Percentiles rank a stretch among this genome's conserved stretches.
Conservation (phyloP, 179 eudicot species). For the Carnegiea gigantea region DNA sequence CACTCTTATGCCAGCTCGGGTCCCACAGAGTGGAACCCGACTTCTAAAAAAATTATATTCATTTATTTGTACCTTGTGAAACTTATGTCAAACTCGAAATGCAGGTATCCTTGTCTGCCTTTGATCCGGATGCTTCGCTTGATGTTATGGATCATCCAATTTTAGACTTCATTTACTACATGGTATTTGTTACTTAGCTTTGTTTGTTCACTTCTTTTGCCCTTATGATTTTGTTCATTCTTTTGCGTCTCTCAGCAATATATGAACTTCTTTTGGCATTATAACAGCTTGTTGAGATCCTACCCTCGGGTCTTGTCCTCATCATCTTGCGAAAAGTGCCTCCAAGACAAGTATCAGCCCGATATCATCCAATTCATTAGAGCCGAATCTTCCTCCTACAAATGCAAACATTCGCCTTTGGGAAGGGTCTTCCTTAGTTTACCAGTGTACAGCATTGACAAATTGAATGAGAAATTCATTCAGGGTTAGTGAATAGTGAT, state of each 20-base stretch:
- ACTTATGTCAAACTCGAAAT: neutral
- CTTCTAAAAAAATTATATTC: too few relatives aligned
- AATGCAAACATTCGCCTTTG: neutral
- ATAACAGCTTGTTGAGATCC: conserved; percentile 82
- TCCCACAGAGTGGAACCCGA: too few relatives aligned
- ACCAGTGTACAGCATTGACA: neutral
- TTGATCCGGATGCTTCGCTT: conserved; percentile 73
- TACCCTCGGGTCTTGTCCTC: conserved; percentile 91
- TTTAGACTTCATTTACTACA: conserved; percentile 71
- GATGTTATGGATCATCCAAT: conserved; percentile 85
- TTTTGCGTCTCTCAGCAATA: neutral
- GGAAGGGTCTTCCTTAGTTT: neutral
- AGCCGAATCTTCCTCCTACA: neutral
- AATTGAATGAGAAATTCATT: neutral
- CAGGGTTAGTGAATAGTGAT: neutral
- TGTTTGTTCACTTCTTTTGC: neutral
- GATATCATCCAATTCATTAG: conserved; percentile 76
- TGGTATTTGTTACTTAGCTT: conserved; percentile 42
- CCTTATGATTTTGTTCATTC: neutral
- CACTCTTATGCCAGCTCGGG: neutral
- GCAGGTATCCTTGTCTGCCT: conserved; percentile 80
- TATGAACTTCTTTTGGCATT: neutral
- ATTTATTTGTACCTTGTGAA: too few relatives aligned
- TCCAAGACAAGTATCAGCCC: conserved; percentile 77
- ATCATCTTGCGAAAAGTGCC: conserved; percentile 85